A percentile compares a stretch with the other conserved stretches of the same genome.
phyloP scores from a whole-genome alignment of 495 filamentous ascomycete species.

The Polyplosphaeria fusca region DNA sequence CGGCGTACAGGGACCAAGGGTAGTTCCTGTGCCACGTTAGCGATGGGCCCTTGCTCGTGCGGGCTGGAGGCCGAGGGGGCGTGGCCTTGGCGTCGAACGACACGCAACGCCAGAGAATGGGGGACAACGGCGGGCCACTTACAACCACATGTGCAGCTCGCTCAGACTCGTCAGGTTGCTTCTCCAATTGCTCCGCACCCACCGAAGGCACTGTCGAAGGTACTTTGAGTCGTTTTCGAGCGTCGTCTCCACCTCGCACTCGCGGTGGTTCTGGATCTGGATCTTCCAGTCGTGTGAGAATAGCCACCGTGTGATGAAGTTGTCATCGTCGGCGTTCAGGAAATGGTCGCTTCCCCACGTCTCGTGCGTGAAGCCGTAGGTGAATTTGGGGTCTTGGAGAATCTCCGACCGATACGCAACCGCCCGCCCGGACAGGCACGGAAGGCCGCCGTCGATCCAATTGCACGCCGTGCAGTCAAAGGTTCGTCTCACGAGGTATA shows the following conservation, averaged over 20 bases:
- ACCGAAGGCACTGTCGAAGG: conserved; percentile 57
- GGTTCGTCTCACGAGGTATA: conserved; percentile 80
- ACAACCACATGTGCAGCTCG: conserved; percentile 52
- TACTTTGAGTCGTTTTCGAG: conserved; percentile 57
- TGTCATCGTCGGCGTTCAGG: conserved; percentile 66
- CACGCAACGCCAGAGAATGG: conserved; percentile 3
- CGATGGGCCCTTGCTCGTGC: neutral
- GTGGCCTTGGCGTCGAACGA: conserved; percentile 25
- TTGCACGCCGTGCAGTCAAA: conserved; percentile 88
- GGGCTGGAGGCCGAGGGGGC: neutral
- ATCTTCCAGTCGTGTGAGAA: conserved; percentile 56
- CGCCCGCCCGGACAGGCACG: conserved; percentile 83
- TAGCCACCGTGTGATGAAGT: conserved; percentile 64
- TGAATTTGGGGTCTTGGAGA: conserved; percentile 72
- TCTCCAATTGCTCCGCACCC: conserved; percentile 64
- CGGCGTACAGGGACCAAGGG: conserved; percentile 61
- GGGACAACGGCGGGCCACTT: conserved; percentile 34
- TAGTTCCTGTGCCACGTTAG: conserved; percentile 43
- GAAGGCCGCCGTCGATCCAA: conserved; percentile 78
- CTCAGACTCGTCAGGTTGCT: conserved; percentile 57
- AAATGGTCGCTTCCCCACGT: conserved; percentile 52
- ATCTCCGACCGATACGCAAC: conserved; percentile 80
- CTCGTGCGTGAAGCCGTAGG: conserved; percentile 58
- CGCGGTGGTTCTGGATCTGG: conserved; percentile 58
- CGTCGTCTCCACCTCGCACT: conserved; percentile 58